These are phyloP conservation scores for Pneumocystis carinii DNA, from an alignment of 1,139 yeast species.

Conservation along the genomic window DNA sequence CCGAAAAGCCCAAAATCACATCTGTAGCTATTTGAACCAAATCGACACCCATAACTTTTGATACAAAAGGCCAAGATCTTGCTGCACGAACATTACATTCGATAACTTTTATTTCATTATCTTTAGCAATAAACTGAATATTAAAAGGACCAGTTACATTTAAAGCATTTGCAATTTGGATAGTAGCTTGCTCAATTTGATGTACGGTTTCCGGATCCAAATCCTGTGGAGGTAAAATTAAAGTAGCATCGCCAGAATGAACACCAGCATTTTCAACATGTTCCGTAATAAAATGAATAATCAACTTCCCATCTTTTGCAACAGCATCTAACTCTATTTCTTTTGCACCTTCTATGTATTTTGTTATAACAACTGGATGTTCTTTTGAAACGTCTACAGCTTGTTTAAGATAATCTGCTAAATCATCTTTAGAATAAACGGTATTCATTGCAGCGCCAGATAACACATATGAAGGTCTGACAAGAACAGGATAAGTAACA, in stretches of 20 bases:
- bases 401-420: constrained; percentile 74
- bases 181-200: constrained; percentile 87
- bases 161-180: constrained; percentile 88
- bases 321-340: constrained; percentile 99
- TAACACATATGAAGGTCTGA: constrained; percentile 91
- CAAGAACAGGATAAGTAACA: constrained; percentile 89
- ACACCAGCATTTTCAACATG: constrained; percentile 99
- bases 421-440: constrained; percentile 77
- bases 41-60: constrained; percentile 94
- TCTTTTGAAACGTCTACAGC: constrained; percentile 97
- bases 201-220: constrained; percentile 80
- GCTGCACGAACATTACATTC: constrained; percentile 98
- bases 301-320: constrained; percentile 83
- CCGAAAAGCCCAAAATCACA: constrained; percentile 82
- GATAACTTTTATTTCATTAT: constrained; percentile 86
- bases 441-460: constrained; percentile 99
- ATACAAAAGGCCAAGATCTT: constrained; percentile 95
- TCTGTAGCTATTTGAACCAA: constrained; percentile 95
- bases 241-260: constrained; percentile 97
- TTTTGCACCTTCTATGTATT: constrained; percentile 92
- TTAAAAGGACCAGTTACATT: constrained; percentile 97
- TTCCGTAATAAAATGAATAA: constrained; percentile 96
- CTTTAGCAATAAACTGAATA: constrained; percentile 89
- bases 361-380: constrained; percentile 93
- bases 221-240: constrained; percentile 95